These are phyloP conservation scores for Colletotrichum tropicale DNA, from an alignment of 2,329 filamentous ascomycete species.

Conservation along the genomic window DNA sequence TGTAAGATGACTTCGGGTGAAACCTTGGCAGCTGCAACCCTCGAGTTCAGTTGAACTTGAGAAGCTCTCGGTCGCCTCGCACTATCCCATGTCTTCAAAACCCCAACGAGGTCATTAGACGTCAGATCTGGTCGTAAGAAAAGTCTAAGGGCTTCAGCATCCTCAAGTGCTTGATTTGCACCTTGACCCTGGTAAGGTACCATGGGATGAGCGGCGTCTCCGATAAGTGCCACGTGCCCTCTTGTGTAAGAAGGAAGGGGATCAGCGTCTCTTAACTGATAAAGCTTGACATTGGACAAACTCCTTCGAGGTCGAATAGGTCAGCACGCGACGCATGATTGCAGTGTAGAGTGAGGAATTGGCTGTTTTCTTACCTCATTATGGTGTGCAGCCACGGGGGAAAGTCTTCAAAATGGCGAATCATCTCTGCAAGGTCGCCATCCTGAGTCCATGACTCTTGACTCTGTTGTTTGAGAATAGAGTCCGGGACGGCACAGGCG, in stretches of 20 bases:
- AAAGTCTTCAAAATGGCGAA: neutral
- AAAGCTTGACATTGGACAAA: neutral
- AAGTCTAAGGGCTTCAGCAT: neutral
- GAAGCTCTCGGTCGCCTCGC: neutral
- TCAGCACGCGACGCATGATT: neutral
- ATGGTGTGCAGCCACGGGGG: neutral
- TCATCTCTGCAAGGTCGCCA: neutral
- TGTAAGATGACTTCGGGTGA: neutral
- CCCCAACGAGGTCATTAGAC: neutral
- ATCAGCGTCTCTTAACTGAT: neutral
- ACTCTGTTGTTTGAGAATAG: neutral
- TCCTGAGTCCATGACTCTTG: neutral
- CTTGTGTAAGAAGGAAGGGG: neutral
- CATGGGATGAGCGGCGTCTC: neutral
- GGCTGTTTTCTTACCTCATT: neutral
- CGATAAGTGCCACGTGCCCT: neutral
- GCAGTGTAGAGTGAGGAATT: neutral
- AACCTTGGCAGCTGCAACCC: neutral
- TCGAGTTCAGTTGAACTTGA: neutral
- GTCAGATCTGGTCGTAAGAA: neutral
- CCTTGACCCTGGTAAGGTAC: constrained; percentile 1
- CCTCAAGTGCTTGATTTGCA: neutral
- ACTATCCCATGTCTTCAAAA: neutral
- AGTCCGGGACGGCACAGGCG: neutral
- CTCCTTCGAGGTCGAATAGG: neutral